Evolutionary conservation across 306 rosid species (phyloP).

Genomic region (Casuarina equisetifolia): DNA sequence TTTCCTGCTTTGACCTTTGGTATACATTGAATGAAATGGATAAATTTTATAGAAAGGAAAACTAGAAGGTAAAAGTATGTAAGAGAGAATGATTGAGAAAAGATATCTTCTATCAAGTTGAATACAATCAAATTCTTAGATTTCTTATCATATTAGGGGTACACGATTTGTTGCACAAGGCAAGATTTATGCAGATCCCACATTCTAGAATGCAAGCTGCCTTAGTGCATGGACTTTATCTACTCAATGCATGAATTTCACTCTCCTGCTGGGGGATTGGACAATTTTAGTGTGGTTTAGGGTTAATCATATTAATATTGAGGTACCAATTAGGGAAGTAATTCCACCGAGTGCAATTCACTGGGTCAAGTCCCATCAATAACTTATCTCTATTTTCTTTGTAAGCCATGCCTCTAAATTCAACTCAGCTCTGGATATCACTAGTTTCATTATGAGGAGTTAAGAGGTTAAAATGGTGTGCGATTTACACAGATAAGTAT

Average conservation of each 20-base stretch:
- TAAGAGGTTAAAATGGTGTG: background rate
- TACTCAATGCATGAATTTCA: background rate
- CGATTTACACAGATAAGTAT: background rate
- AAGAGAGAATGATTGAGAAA: background rate
- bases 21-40: background rate
- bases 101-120: background rate
- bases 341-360: background rate
- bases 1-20: background rate
- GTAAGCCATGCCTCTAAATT: background rate
- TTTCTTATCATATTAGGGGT: background rate
- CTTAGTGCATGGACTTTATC: background rate
- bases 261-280: background rate
- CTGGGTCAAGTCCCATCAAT: background rate
- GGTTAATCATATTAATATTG: no score
- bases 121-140: background rate
- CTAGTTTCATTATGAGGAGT: background rate
- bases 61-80: background rate
- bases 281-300: background rate
- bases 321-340: background rate
- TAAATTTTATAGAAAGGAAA: background rate
- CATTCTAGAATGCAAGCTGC: background rate
- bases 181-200: background rate
- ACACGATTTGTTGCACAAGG: background rate
- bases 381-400: background rate
- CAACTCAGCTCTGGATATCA: background rate